Base-by-base conservation (phyloP, 2,329 filamentous ascomycete genomes). In the Sclerotinia subarctica region DNA sequence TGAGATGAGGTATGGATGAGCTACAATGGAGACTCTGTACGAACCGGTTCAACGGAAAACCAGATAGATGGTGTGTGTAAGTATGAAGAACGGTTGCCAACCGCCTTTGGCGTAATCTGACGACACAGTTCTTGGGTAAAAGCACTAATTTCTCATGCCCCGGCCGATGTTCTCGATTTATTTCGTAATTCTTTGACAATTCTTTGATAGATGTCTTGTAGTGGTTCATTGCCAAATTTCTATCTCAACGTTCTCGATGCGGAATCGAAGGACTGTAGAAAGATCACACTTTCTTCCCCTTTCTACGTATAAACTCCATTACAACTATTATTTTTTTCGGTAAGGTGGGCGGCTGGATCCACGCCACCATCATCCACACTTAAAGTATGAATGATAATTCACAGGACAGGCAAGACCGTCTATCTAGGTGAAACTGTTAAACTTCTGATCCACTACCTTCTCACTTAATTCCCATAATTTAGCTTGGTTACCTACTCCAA, bases 381-480 rank as follows among this genome's bases (percentile, higher is more conserved):
- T 35, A 8, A 38, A 17, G 29, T 7, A 24, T 38, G 26, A n/a
- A 62, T 8, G n/a, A 62, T 2, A 38, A 19, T 6, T 10, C 21
- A 21, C 11, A 35, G 57, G 24, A 19, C n/a, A 13, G 49, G 46
- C 15, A 62, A 51, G 29, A 15, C 32, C 7, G 15, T 24, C 29
- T 17, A 8, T 24, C 32, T 38, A 62, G 19, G 7, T 51, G 3
- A 62, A 24, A 7, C 38, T 17, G 44, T 49, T 32, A 47, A 71
- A 71, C 24, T 67, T 63, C 60, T 71, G 68, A 5, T 64, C 64
- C 46, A 71, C 68, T 19, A 70, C 5, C 57, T 58, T 58, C 66
- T 71, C 69, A 69, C 63, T 69, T 21, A 71, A 51, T 13, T 29
- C 29, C 68, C 69, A 72, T 19, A 70, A 46, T 38, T 44, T 69